Evolutionary conservation across 2,329 filamentous ascomycete genomes (phyloP), one percentile per base, ranked within the genome.

Genomic region (Epichloe gansuensis): DNA sequence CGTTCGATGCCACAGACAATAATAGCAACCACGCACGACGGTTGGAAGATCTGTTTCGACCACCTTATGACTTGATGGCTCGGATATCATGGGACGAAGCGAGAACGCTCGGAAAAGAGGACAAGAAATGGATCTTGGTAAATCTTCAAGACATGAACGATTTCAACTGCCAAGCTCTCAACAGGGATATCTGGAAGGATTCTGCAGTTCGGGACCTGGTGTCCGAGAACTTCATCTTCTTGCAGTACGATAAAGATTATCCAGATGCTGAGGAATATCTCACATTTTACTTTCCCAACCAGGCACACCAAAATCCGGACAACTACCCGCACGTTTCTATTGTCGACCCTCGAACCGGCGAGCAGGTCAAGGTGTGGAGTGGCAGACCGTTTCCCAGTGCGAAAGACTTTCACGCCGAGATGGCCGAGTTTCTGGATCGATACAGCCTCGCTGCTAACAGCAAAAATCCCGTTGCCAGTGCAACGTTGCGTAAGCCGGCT

Each of bases 321-420:
- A 90, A 91, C 60, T 98, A 94, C 65, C 93, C 93, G 5, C 91
- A 98, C 65, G 93, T 97, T 53, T 89, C 90, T 45, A 95, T 98
- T 56, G 82, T 98, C 56, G 93, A 98, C 61, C 93, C 93, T 2
- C 80, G 93, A 55, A 98, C 93, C 0, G 93, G 93, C 55, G 93
- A 98, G 70, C 90, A 96, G 68, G 88, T 98, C 66, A 98, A 98
- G 72, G 81, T 91, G 1, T 97, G 93, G 91, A 90, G 87, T 13
- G 91, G 91, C 1, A 77, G 81, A 8, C 88, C 91, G 1, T 87
- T 91, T 51, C 84, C 91, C 1, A 78, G 77, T 41, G 72, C 89
- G 0, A 67, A 78, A 9, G 91, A 96, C 13, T 97, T 98, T 61
- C 80, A 95, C 55, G 88, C 90, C 63, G 88, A 96, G 64, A 76